Conservation (phyloP, 768 basidiomycete species). For the Suillus occidentalis region DNA sequence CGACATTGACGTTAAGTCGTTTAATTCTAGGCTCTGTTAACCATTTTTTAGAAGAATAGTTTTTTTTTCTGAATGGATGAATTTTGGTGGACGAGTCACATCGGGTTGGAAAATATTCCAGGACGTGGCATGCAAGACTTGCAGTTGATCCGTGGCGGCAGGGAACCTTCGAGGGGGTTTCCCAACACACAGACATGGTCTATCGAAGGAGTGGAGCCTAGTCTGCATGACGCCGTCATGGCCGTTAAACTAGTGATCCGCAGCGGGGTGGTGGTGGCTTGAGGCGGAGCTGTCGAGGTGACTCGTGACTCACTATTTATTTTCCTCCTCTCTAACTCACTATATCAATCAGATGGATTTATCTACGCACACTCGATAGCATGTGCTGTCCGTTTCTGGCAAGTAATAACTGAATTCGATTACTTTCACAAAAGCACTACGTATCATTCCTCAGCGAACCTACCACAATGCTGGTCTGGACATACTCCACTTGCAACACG, state of each 20-base stretch:
- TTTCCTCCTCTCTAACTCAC: slow-evolving; percentile 1
- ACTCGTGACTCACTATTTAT: slow-evolving; percentile 11
- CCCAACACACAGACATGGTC: too few relatives aligned
- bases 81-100: too few relatives aligned
- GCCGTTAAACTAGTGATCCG: slow-evolving; percentile 96
- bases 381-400: slow-evolving; percentile 81
- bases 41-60: too few relatives aligned
- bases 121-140: too few relatives aligned
- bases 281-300: slow-evolving; percentile 96
- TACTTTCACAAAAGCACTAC: slow-evolving; percentile 96
- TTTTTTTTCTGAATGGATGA: too few relatives aligned
- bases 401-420: slow-evolving; percentile 77
- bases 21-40: too few relatives aligned
- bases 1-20: too few relatives aligned
- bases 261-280: slow-evolving; percentile 94
- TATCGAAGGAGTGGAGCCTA: too few relatives aligned
- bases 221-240: slow-evolving; percentile 38
- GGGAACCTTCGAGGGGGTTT: too few relatives aligned
- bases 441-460: slow-evolving; percentile 96
- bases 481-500: slow-evolving; percentile 95
- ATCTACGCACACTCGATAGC: slow-evolving; percentile 85
- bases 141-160: too few relatives aligned
- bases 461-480: slow-evolving; percentile 98
- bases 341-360: slow-evolving; percentile 80
- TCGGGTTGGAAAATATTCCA: too few relatives aligned